Percentiles rank a stretch among this genome's conserved stretches.
Conservation (phyloP, 257 asterid species). For the Petrea volubilis region DNA sequence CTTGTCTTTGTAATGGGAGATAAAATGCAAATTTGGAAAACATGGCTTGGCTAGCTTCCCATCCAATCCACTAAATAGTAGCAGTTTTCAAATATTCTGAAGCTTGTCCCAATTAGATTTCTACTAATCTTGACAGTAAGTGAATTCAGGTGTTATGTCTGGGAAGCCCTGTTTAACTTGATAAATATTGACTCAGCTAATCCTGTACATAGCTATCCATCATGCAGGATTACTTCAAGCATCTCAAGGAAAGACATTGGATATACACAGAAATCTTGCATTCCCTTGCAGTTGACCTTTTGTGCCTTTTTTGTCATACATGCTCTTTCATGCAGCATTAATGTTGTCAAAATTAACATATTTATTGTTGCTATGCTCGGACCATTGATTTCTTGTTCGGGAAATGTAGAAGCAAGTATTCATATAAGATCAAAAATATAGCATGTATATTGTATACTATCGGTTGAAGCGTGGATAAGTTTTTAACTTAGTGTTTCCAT, state of each 20-base stretch:
- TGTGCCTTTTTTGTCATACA: neutral
- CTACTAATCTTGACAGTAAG: neutral
- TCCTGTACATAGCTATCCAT: neutral
- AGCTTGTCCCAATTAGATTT: neutral
- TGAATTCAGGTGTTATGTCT: neutral
- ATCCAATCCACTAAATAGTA: neutral
- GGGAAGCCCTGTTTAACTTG: neutral
- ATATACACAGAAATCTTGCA: neutral
- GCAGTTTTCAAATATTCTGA: neutral
- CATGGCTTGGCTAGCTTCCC: neutral
- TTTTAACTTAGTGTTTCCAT: too few relatives aligned
- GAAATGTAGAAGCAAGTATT: too few relatives aligned
- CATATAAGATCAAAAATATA: too few relatives aligned
- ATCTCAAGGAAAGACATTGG: neutral
- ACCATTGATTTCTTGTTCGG: too few relatives aligned
- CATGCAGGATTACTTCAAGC: neutral
- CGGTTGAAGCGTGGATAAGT: too few relatives aligned
- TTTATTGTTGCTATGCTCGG: too few relatives aligned
- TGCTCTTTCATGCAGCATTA: neutral
- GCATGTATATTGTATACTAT: too few relatives aligned
- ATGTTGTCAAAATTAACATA: neutral
- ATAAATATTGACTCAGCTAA: neutral
- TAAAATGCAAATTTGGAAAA: neutral
- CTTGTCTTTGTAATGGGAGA: neutral
- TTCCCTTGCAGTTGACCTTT: neutral